Base-by-base conservation (phyloP, 306 rosid species). In the Ormosia emarginata region DNA sequence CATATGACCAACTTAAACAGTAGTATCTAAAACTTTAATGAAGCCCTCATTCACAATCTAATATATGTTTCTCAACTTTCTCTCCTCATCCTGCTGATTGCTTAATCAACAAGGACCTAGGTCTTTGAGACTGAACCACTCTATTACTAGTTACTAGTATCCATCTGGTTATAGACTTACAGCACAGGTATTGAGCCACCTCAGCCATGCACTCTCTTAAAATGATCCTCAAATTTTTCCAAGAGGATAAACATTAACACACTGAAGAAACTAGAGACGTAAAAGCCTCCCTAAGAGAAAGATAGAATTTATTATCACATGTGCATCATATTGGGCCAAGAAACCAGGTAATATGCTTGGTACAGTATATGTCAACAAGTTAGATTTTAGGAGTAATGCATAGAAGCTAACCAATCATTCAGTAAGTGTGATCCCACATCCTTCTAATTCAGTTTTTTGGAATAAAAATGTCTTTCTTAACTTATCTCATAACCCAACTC, bases 41-140 rank as follows among this genome's bases (percentile, higher is more conserved):
- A 67, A 63, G 68, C 61, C 70, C 39, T 70, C 58, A 39, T 44
- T 68, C 10, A 69, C 47, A 57, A 69, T 67, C 58, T 15, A 41
- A 43, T n/a, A 32, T 46, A 46, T 34, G 47, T 43, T 78, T 39
- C 56, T 73, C 75, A 71, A 52, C 36, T 24, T 63, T 46, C n/a
- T 77, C 67, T 70, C 78, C 74, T 56, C 82, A 47, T n/a, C 13
- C 68, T 79, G 44, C 57, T 15, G 72, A 64, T 39, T 75, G 62
- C 77, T 67, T 13, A 62, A 68, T 62, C 53, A 30, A 40, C 57
- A 58, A 37, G 37, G 65, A 44, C 41, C 67, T 33, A 29, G 71
- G 66, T 59, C 50, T 52, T 62, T 82, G 71, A 79, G 73, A 82
- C 55, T 79, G 74, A 34, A 68, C 79, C 72, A 79, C 62, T 9